Conservation (phyloP, 805 yeast genomes). For the Teunomyces stri region DNA sequence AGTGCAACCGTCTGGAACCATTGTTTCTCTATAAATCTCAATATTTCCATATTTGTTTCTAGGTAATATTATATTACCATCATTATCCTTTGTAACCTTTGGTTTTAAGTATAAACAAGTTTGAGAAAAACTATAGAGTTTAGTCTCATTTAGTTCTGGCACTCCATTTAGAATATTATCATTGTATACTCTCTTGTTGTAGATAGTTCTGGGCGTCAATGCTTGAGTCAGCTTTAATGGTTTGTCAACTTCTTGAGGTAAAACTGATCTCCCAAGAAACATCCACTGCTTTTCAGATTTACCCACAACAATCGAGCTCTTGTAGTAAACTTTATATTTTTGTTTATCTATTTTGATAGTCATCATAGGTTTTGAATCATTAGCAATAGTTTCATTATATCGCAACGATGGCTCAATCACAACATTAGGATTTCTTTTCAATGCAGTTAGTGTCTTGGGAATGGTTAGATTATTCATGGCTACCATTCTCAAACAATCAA, state of each 20-base stretch:
- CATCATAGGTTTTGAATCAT: slow-evolving; percentile 12
- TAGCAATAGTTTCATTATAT: slow-evolving; percentile 24
- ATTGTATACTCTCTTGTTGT: slow-evolving; percentile 18
- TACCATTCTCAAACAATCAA: slow-evolving; percentile 17
- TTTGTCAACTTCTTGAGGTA: slow-evolving; percentile 11
- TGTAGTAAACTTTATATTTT: slow-evolving; percentile 19
- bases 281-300: slow-evolving; percentile 36
- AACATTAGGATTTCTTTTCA: slow-evolving; percentile 28
- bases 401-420: slow-evolving; percentile 20
- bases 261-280: slow-evolving; percentile 30
- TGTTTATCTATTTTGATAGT: slow-evolving; percentile 12
- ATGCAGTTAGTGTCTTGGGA: slow-evolving; percentile 23
- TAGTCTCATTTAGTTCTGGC: slow-evolving; percentile 19
- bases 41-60: slow-evolving; percentile 30
- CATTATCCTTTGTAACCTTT: slow-evolving; percentile 3
- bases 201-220: slow-evolving; percentile 20
- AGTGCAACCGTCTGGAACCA: slow-evolving; percentile 30
- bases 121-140: slow-evolving; percentile 26
- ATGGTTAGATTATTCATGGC: slow-evolving; percentile 23
- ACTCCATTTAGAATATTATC: slow-evolving; percentile 14
- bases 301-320: slow-evolving; percentile 20
- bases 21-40: slow-evolving; percentile 24
- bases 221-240: slow-evolving; percentile 20
- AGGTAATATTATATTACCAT: slow-evolving; percentile 17
- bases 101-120: slow-evolving; percentile 24